Evolutionary conservation across 768 basidiomycete species (phyloP).

Genomic region (Strobilomyces confusus): DNA sequence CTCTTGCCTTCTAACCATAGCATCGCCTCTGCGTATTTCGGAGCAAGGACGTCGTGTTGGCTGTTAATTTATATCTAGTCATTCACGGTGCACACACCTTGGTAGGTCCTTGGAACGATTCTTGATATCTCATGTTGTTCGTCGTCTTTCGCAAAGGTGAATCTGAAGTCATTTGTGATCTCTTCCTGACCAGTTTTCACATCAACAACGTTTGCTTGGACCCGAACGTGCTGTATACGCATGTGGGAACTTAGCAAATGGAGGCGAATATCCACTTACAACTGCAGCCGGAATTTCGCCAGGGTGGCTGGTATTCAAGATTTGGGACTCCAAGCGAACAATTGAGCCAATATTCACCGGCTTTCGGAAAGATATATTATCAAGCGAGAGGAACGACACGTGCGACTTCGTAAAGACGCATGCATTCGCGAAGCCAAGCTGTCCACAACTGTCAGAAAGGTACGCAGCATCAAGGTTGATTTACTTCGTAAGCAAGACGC

Average conservation of each 20-base stretch:
- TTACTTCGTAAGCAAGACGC: conserved; percentile 70
- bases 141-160: conserved; percentile 60
- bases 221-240: conserved; percentile 57
- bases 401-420: conserved; percentile 63
- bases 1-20: conserved; percentile 77
- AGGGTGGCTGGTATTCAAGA: conserved; percentile 50
- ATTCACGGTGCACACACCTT: conserved; percentile 38
- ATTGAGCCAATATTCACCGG: conserved; percentile 86
- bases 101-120: conserved; percentile 67
- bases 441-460: not conserved
- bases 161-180: conserved; percentile 72
- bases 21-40: conserved; percentile 63
- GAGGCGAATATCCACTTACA: conserved; percentile 38
- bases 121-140: conserved; percentile 33
- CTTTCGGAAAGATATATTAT: conserved; percentile 72
- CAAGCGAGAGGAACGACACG: conserved; percentile 72
- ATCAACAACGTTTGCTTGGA: conserved; percentile 69
- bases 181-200: conserved; percentile 59
- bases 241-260: not conserved
- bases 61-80: not conserved
- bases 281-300: conserved; percentile 42
- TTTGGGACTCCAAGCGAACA: conserved; percentile 64
- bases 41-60: not conserved
- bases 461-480: not conserved
- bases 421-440: conserved; percentile 74